These are phyloP conservation scores for Ophiostoma sp. DNA, from an alignment of 2,329 filamentous ascomycete species.

Conservation along the genomic window DNA sequence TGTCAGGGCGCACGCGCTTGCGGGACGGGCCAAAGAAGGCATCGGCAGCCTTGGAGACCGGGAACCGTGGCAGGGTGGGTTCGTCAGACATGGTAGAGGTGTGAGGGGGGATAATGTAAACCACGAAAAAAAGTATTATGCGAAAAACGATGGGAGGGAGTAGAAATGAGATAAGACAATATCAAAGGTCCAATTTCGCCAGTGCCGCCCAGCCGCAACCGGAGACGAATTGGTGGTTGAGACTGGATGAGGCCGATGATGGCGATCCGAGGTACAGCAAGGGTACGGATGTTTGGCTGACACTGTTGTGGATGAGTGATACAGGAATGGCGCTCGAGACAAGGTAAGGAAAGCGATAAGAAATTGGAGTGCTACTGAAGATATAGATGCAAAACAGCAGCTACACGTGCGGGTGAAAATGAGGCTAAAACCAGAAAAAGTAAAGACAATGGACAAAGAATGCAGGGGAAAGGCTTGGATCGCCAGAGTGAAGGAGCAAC, in stretches of 20 bases:
- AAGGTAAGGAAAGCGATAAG: not conserved
- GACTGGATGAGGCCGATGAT: not conserved
- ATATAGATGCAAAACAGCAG: not conserved
- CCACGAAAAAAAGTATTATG: too few relatives aligned
- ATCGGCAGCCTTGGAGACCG: conserved; percentile 24
- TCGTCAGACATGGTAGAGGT: conserved; percentile 25
- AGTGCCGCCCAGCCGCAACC: conserved; percentile 24
- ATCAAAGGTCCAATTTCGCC: conserved; percentile 1
- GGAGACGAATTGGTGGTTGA: conserved; percentile 15
- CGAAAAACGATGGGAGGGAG: not conserved
- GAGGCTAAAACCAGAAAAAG: too few relatives aligned
- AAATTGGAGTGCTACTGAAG: not conserved
- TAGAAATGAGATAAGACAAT: not conserved
- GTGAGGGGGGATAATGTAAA: not conserved
- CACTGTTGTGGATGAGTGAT: not conserved
- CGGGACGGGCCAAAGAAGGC: conserved; percentile 25
- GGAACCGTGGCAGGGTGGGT: conserved; percentile 26
- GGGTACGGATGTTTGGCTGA: not conserved
- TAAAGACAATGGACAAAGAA: not conserved
- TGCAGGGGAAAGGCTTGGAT: not conserved
- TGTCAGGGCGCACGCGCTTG: conserved; percentile 23
- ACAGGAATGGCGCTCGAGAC: not conserved
- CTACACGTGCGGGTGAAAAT: not conserved
- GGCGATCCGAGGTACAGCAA: not conserved
- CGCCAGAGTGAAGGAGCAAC: not conserved